These are phyloP conservation scores for Nakaseomyces glabratus DNA, from an alignment of 1,139 yeast species.

Conservation along the genomic window DNA sequence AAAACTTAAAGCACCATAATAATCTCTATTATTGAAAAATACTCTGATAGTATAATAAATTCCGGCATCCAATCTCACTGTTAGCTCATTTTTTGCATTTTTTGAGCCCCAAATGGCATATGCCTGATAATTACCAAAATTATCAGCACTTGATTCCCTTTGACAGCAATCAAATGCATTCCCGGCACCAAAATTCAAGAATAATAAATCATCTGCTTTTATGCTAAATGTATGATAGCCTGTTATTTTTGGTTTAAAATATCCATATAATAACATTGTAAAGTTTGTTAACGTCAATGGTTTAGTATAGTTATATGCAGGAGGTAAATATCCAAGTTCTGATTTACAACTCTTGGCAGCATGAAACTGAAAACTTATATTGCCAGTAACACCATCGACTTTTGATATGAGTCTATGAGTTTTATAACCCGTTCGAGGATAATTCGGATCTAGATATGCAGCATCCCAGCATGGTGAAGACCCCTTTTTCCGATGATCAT, in stretches of 20 bases:
- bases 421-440: neutral
- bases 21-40: conserved; percentile 1
- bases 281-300: neutral
- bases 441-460: neutral
- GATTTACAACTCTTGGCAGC: neutral
- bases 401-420: neutral
- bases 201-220: neutral
- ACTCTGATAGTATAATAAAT: neutral
- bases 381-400: neutral
- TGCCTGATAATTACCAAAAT: neutral
- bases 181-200: neutral
- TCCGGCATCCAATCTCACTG: neutral
- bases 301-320: neutral
- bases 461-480: neutral
- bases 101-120: neutral
- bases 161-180: conserved; percentile 2
- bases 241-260: neutral
- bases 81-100: neutral
- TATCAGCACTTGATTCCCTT: neutral
- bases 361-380: neutral
- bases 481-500: neutral
- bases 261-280: neutral
- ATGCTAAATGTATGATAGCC: neutral
- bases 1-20: neutral
- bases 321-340: neutral